Percentiles rank a stretch among this genome's conserved stretches.
Evolutionary conservation across 2,329 filamentous ascomycete genomes (phyloP).

Genomic region (Boeremia exigua): DNA sequence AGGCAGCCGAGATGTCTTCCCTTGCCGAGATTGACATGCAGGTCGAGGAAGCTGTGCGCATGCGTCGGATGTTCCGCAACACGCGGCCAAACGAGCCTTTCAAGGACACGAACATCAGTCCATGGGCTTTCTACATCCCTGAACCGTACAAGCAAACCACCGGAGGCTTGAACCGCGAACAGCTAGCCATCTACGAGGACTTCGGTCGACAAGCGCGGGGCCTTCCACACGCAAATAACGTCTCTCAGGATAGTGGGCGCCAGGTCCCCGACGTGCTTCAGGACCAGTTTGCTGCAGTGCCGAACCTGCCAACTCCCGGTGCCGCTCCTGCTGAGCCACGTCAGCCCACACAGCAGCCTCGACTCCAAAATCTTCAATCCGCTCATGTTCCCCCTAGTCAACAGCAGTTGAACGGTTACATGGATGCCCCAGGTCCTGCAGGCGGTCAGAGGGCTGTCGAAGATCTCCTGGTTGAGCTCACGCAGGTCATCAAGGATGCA

Average conservation of each 20-base stretch:
- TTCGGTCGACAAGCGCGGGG: slow-evolving; percentile 85
- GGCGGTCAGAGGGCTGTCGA: slow-evolving; percentile 58
- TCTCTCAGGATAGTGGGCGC: slow-evolving; percentile 64
- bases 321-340: slow-evolving; percentile 67
- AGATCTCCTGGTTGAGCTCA: slow-evolving; percentile 62
- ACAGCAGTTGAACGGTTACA: slow-evolving; percentile 66
- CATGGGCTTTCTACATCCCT: slow-evolving; percentile 93
- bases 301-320: slow-evolving; percentile 67
- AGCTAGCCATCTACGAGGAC: slow-evolving; percentile 95
- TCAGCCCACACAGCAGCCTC: slow-evolving; percentile 58
- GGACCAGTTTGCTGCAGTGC: slow-evolving; percentile 65
- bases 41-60: slow-evolving; percentile 80
- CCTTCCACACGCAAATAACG: slow-evolving; percentile 61
- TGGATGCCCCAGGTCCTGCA: slow-evolving; percentile 51
- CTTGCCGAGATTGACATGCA: slow-evolving; percentile 94
- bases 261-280: slow-evolving; percentile 68
- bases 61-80: slow-evolving; percentile 75
- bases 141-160: slow-evolving; percentile 89
- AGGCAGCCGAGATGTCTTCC: slow-evolving; percentile 91
- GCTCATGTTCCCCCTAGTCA: slow-evolving; percentile 48
- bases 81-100: slow-evolving; percentile 83
- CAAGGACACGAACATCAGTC: slow-evolving; percentile 79
- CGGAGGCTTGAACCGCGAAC: slow-evolving; percentile 83
- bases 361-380: slow-evolving; percentile 47
- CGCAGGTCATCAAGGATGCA: slow-evolving; percentile 62